phyloP scores from a whole-genome alignment of 2,329 filamentous ascomycete genomes.

The Zasmidium angulare region DNA sequence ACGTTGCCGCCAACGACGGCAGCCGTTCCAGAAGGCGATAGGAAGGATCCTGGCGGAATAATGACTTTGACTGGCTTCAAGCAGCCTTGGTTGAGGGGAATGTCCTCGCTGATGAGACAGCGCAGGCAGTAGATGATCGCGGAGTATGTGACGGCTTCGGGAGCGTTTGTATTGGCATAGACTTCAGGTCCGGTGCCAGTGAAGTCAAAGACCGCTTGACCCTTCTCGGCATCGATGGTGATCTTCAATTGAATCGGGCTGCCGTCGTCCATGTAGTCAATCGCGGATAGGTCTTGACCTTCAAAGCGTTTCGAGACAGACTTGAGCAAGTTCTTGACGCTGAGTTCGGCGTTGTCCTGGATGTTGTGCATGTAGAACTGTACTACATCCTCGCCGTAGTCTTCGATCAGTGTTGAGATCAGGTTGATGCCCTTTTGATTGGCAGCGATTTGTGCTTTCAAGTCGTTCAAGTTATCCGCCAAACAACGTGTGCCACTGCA shows the following conservation, averaged over 20 bases:
- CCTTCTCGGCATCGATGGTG: slow-evolving; percentile 70
- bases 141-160: slow-evolving; percentile 76
- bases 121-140: slow-evolving; percentile 86
- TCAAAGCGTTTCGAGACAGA: slow-evolving; percentile 68
- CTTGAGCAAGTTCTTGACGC: slow-evolving; percentile 72
- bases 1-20: slow-evolving; percentile 85
- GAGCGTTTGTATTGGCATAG: slow-evolving; percentile 72
- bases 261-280: slow-evolving; percentile 87
- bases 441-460: slow-evolving; percentile 83
- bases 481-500: slow-evolving; percentile 78
- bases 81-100: slow-evolving; percentile 84
- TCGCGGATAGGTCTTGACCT: slow-evolving; percentile 68
- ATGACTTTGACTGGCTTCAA: slow-evolving; percentile 72
- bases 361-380: slow-evolving; percentile 83
- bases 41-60: slow-evolving; percentile 70
- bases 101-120: slow-evolving; percentile 74
- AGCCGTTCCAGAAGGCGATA: slow-evolving; percentile 72
- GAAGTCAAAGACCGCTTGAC: slow-evolving; percentile 77
- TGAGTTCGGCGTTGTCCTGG: slow-evolving; percentile 74
- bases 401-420: slow-evolving; percentile 71
- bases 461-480: slow-evolving; percentile 79
- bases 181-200: slow-evolving; percentile 71
- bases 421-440: slow-evolving; percentile 83
- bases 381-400: slow-evolving; percentile 75
- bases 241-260: slow-evolving; percentile 74